Conservation (phyloP, 768 basidiomycete species). For the Daedaleopsis nitida region DNA sequence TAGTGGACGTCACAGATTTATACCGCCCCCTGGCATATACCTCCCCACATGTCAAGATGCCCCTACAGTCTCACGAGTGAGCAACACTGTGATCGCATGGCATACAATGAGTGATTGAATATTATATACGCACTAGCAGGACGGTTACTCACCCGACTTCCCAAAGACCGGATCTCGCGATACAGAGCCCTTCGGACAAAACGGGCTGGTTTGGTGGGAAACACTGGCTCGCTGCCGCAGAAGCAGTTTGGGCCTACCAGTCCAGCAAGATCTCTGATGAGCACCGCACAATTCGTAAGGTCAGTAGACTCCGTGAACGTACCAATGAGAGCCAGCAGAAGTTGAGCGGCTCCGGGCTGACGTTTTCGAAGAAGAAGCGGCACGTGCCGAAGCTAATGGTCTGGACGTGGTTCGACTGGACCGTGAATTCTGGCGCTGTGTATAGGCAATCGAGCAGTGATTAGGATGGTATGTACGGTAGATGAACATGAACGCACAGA, state of each 20-base stretch:
- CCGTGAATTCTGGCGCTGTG: slow-evolving; percentile 21
- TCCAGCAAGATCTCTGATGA: too few species aligned
- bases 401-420: slow-evolving; percentile 19
- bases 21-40: too few species aligned
- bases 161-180: slow-evolving; percentile 3
- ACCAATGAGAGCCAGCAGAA: slow-evolving; percentile 27
- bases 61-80: too few species aligned
- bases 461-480: neutral
- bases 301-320: neutral
- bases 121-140: too few species aligned
- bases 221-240: slow-evolving; percentile 7
- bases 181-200: slow-evolving; percentile 12
- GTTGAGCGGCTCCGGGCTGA: slow-evolving; percentile 17
- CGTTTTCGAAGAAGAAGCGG: slow-evolving; percentile 29
- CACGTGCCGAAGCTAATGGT: slow-evolving; percentile 28
- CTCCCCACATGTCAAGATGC: too few species aligned
- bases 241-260: neutral
- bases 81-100: too few species aligned
- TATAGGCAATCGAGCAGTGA: neutral
- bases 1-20: too few species aligned
- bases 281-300: too few species aligned
- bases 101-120: too few species aligned
- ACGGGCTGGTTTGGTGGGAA: slow-evolving; percentile 14
- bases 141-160: slow-evolving; percentile 10
- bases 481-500: slow-evolving; percentile 8